Percentiles rank a stretch among this genome's conserved stretches.
Evolutionary conservation across 768 basidiomycete species (phyloP).

Genomic region (Austroboletus eburneus): DNA sequence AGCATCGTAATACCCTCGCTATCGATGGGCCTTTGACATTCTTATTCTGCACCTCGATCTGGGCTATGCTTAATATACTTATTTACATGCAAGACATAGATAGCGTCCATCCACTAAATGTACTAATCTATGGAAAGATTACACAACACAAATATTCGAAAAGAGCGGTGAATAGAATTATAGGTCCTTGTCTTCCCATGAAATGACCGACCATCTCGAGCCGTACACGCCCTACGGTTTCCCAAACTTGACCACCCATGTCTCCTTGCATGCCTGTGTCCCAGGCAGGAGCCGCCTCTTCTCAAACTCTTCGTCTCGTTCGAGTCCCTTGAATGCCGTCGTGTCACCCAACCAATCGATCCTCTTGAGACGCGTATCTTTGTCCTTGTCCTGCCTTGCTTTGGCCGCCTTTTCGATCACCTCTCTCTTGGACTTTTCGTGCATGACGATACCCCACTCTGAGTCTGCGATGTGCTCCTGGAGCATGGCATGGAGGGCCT

Average conservation of each 20-base stretch:
- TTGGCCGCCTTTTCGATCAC: slow-evolving; percentile 48
- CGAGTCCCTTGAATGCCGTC: slow-evolving; percentile 59
- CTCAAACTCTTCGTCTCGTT: slow-evolving; percentile 53
- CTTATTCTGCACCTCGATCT: too few species aligned
- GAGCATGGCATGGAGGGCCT: slow-evolving; percentile 44
- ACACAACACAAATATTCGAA: background rate
- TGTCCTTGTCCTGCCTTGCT: slow-evolving; percentile 39
- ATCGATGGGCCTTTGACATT: background rate
- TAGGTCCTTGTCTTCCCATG: background rate
- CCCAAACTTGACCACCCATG: slow-evolving; percentile 55
- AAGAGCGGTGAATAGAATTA: background rate
- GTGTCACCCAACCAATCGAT: slow-evolving; percentile 62
- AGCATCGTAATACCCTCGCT: slow-evolving; percentile 8
- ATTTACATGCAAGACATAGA: too few species aligned
- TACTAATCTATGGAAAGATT: too few species aligned
- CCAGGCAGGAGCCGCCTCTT: slow-evolving; percentile 50
- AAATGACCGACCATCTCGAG: too few species aligned
- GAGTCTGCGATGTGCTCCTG: slow-evolving; percentile 57
- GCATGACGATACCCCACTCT: slow-evolving; percentile 59
- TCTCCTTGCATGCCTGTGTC: slow-evolving; percentile 40
- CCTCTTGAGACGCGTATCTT: slow-evolving; percentile 41
- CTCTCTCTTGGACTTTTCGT: slow-evolving; percentile 41
- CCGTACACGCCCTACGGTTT: slow-evolving; percentile 21
- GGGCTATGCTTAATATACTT: too few species aligned
- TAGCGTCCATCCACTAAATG: too few species aligned